Evolutionary conservation across 148 eudicot genomes (phyloP), one percentile per base, ranked within the genome.

Genomic region (Vaccinium corymbosum): DNA sequence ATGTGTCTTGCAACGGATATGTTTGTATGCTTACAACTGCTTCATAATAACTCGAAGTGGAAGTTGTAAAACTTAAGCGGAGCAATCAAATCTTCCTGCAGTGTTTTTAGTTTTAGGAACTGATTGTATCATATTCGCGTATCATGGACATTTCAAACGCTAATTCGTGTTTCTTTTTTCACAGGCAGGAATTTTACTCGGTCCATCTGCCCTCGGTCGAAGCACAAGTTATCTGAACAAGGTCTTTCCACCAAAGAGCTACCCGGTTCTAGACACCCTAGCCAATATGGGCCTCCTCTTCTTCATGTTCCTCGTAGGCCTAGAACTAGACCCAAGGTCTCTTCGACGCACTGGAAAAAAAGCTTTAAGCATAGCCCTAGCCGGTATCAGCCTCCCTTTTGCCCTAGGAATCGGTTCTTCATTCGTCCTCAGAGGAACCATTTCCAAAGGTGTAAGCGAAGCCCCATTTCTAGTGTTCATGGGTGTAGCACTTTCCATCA

Each of bases 171-270:
- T 38, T 76, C 11, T 1, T 32, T 78, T 61, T 86, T 84, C 64
- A 80, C 93, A 95, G 98, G 98, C 95, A 80, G 98, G 98, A 19
- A 76, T 95, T 48, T 84, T 95, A 73, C 89, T 95, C 6, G 98
- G 98, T 29, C 98, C 98, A 70, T 95, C 98, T 22, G 98, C 95
- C 71, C 22, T 95, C 46, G 98, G 98, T 50, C 94, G 93, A 16
- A 94, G 85, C 85, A 76, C 83, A 79, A 77, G 82, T 9, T 95
- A 89, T 74, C 89, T 95, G 19, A 83, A 95, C 1, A 64, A 92
- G 55, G 77, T 95, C 49, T 95, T 95, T 81, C 98, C 98, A 71
- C 57, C 89, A 0, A 88, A 59, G 81, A 92, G 98, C 88, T 85
- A 91, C 16, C 89, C 98, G 25, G 98, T 94, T 9, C 83, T 94